A percentile compares a stretch with the other conserved stretches of the same genome.
phyloP scores from a whole-genome alignment of 352 stramenopile genomes.

The Phytophthora megakarya region DNA sequence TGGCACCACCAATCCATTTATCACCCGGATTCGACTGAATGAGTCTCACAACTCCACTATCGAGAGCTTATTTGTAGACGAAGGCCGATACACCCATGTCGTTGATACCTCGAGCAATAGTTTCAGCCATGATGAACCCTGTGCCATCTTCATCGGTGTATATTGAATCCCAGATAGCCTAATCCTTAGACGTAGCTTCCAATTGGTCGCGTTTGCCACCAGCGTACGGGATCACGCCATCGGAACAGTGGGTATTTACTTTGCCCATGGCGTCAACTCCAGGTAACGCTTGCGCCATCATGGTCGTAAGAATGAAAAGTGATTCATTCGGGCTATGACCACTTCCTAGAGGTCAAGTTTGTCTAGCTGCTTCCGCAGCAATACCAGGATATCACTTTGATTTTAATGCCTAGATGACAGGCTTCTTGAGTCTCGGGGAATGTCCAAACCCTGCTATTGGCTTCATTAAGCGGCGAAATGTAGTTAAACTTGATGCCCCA shows the following conservation, averaged over 20 bases:
- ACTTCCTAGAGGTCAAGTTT: slow-evolving; percentile 33
- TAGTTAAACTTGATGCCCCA: slow-evolving; percentile 61
- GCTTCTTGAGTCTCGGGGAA: slow-evolving; percentile 43
- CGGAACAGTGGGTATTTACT: slow-evolving; percentile 66
- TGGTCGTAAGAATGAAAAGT: slow-evolving; percentile 37
- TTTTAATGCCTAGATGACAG: slow-evolving; percentile 52
- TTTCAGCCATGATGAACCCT: slow-evolving; percentile 56
- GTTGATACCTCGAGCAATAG: slow-evolving; percentile 58
- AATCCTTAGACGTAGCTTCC: slow-evolving; percentile 33
- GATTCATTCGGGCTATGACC: slow-evolving; percentile 63
- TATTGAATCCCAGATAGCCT: slow-evolving; percentile 66
- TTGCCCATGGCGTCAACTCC: slow-evolving; percentile 49
- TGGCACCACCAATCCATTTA: slow-evolving; percentile 41
- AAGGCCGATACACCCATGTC: slow-evolving; percentile 64
- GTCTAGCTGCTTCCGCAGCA: slow-evolving; percentile 47
- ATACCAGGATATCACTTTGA: slow-evolving; percentile 48
- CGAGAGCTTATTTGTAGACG: slow-evolving; percentile 57
- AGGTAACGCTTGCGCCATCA: slow-evolving; percentile 36
- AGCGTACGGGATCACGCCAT: slow-evolving; percentile 25
- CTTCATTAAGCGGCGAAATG: slow-evolving; percentile 65
- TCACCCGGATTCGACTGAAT: slow-evolving; percentile 47
- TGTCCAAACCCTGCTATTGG: slow-evolving; percentile 30
- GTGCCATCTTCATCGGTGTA: slow-evolving; percentile 59
- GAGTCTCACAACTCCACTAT: slow-evolving; percentile 45
- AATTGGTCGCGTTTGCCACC: slow-evolving; percentile 40